phyloP scores from a whole-genome alignment of 2,329 filamentous ascomycete genomes.

The Botrytis elliptica region DNA sequence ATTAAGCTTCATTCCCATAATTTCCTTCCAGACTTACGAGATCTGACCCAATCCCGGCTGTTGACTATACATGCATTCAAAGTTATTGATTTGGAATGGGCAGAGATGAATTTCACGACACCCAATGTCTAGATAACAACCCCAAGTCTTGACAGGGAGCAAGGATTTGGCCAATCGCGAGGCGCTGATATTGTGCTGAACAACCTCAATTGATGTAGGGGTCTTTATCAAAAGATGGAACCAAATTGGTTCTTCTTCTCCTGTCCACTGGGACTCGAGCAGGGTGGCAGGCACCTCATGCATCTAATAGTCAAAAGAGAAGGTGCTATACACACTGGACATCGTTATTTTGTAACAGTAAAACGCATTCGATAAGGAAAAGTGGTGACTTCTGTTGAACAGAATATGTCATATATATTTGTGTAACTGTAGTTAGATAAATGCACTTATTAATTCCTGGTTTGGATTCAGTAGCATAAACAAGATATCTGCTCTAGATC shows the following conservation, averaged over 20 bases:
- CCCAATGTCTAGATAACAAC: neutral
- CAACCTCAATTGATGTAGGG: neutral
- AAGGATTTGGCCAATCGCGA: neutral
- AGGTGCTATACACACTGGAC: neutral
- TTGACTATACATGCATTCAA: neutral
- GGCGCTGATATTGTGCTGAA: neutral
- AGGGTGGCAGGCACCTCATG: neutral
- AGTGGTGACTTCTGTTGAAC: too few species aligned
- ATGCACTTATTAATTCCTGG: neutral
- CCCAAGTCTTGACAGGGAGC: neutral
- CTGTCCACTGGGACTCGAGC: neutral
- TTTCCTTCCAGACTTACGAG: neutral
- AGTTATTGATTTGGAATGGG: neutral
- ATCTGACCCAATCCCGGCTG: too few species aligned
- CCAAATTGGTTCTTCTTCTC: neutral
- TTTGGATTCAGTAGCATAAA: neutral
- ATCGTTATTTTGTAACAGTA: neutral
- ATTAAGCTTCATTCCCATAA: neutral
- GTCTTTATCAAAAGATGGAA: neutral
- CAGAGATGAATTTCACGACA: neutral
- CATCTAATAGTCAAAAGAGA: neutral
- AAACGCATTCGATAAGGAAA: neutral
- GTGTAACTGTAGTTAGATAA: neutral
- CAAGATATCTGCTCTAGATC: neutral
- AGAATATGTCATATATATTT: neutral